phyloP scores from a whole-genome alignment of 2,329 filamentous ascomycete species.

The Ceratocystiopsis sp. region DNA sequence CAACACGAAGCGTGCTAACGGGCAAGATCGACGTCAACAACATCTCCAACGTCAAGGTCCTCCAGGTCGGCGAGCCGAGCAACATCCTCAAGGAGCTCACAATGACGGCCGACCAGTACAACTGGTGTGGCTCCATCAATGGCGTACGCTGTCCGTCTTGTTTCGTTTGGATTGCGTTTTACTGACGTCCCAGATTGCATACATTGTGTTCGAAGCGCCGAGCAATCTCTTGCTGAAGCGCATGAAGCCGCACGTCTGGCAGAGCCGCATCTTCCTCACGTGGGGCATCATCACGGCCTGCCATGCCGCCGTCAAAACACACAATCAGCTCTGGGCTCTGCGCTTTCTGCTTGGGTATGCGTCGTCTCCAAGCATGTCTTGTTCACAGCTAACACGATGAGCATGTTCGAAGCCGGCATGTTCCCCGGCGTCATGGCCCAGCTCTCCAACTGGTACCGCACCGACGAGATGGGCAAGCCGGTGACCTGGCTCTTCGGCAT shows the following conservation, averaged over 20 bases:
- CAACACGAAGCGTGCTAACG: too few relatives aligned
- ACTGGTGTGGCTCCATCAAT: slow-evolving; percentile 22
- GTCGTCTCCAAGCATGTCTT: too few relatives aligned
- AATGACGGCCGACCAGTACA: slow-evolving; percentile 24
- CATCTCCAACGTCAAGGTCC: slow-evolving; percentile 23
- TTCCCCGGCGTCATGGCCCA: slow-evolving; percentile 25
- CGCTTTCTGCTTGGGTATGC: slow-evolving; percentile 3
- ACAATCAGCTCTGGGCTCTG: neutral
- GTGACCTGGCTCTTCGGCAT: slow-evolving; percentile 26
- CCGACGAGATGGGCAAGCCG: slow-evolving; percentile 24
- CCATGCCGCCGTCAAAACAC: slow-evolving; percentile 1
- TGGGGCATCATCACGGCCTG: slow-evolving; percentile 5
- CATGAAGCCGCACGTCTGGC: slow-evolving; percentile 3
- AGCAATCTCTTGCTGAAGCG: slow-evolving; percentile 38
- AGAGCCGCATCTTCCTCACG: slow-evolving; percentile 2
- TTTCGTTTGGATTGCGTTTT: too few relatives aligned
- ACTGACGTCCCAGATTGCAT: slow-evolving; percentile 1
- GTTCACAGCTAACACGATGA: neutral
- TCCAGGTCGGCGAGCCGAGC: slow-evolving; percentile 21
- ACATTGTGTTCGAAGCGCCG: slow-evolving; percentile 25
- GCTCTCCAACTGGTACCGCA: slow-evolving; percentile 28
- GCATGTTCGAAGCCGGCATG: slow-evolving; percentile 21
- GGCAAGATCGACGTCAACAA: slow-evolving; percentile 21
- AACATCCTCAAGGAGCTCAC: slow-evolving; percentile 21
- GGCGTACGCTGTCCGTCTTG: slow-evolving; percentile 13